A percentile compares a stretch with the other conserved stretches of the same genome.
These are phyloP conservation scores for Annona squamosa DNA, from an alignment of 164 flowering plant species.

Conservation along the genomic window DNA sequence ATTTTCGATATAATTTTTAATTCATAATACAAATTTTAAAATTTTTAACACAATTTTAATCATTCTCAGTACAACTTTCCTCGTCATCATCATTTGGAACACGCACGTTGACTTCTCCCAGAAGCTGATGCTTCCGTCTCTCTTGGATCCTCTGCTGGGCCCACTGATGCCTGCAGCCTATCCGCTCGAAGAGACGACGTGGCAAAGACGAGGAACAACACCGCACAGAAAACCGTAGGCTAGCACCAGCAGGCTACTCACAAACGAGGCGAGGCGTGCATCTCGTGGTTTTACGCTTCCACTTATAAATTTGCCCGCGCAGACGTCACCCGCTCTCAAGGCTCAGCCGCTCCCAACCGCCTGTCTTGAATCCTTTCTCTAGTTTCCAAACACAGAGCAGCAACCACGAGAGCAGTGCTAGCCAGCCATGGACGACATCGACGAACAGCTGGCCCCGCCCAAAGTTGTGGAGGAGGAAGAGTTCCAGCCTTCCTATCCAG, in stretches of 20 bases:
- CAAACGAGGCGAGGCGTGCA: background rate
- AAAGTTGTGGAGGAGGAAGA: conserved; percentile 9
- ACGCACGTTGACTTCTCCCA: no score
- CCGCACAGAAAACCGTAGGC: background rate
- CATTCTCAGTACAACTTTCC: no score
- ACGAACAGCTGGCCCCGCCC: conserved; percentile 13
- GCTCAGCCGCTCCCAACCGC: background rate
- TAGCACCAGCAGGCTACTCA: background rate
- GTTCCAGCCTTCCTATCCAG: conserved; percentile 20
- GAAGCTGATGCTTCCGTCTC: background rate
- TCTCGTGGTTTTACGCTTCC: conserved; percentile 4
- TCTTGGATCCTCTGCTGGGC: background rate
- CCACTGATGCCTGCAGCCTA: no score
- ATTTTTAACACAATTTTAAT: no score
- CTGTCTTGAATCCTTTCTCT: background rate
- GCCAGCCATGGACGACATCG: conserved; percentile 14
- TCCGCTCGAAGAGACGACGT: no score
- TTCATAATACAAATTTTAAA: no score
- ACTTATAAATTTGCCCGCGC: background rate
- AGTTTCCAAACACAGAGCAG: background rate
- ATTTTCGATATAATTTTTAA: no score
- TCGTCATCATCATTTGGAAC: no score
- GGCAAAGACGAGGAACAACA: no score
- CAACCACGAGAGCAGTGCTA: background rate
- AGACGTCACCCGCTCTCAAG: background rate